phyloP scores from a whole-genome alignment of 2,329 filamentous ascomycete species.

The Cephalotrichum gorgonifer region DNA sequence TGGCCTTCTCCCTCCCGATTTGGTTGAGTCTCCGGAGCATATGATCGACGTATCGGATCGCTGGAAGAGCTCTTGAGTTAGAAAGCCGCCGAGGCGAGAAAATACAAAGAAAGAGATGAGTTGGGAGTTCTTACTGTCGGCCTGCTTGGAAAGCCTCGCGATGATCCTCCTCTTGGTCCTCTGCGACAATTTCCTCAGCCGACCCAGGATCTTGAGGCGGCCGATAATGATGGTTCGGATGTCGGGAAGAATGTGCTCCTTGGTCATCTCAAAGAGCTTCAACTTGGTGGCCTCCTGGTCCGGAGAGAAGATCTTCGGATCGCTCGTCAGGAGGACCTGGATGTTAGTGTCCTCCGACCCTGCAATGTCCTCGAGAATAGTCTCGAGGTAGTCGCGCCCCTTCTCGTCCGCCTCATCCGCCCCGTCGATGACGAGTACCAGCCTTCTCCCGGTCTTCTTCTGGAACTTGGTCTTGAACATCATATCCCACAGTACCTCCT shows the following conservation, averaged over 20 bases:
- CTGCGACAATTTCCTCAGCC: conserved; percentile 15
- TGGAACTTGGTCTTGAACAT: conserved; percentile 13
- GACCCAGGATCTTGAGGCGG: conserved; percentile 14
- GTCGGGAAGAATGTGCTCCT: conserved; percentile 13
- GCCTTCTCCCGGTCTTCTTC: background rate
- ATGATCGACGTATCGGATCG: conserved; percentile 25
- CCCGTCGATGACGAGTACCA: conserved; percentile 2
- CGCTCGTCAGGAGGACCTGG: conserved; percentile 1
- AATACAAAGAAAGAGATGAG: background rate
- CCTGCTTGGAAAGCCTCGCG: conserved; percentile 15
- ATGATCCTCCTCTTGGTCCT: conserved; percentile 19
- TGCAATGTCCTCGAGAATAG: background rate
- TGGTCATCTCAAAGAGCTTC: background rate
- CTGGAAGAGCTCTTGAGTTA: conserved; percentile 8
- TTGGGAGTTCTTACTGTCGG: conserved; percentile 19
- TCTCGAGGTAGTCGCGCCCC: background rate
- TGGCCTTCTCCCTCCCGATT: conserved; percentile 20
- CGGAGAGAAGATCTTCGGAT: background rate
- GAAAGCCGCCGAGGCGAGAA: background rate
- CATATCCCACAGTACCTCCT: conserved; percentile 8
- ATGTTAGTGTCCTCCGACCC: background rate
- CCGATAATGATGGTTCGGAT: conserved; percentile 16
- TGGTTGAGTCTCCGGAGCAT: conserved; percentile 18
- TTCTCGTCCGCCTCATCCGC: background rate
- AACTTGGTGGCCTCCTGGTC: background rate